Base-by-base conservation (phyloP, 2,329 filamentous ascomycete species). In the Fusarium albosuccineum region DNA sequence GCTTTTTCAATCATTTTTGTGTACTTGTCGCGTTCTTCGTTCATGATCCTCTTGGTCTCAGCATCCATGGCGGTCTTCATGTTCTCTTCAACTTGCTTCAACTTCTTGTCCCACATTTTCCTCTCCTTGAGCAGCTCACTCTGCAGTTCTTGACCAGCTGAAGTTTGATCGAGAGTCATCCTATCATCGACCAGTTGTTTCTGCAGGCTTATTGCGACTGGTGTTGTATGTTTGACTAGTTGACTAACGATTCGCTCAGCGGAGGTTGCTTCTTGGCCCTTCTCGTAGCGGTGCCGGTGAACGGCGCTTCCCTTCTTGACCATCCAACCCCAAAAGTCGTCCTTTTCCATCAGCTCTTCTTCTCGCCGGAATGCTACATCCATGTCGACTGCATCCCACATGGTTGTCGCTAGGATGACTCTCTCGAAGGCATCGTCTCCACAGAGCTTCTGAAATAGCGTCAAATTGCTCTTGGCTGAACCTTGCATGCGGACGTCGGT, bases 271-370 rank as follows among this genome's bases (percentile, higher is more conserved):
- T 33, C 30, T 33, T 33, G 30, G 4, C 45, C 52, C 5, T 10
- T 27, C 1, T 52, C 64, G 7, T 60, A 36, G 3, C 49, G 14
- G 13, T 68, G 56, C 29, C 51, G 50, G 16, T 54, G n/a, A 29
- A 55, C 40, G 4, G 36, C 16, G 30, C 57, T 62, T 3, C 66
- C 63, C 11, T 66, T 45, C 2, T n/a, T 2, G 1, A 64, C 10
- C 63, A 68, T 66, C 54, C 60, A 60, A 5, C 66, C 66, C 66
- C 66, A 68, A 13, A 66, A 66, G 4, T 56, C 60, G 0, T 36
- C 9, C 3, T 54, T 64, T 1, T 59, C 29, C 16, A 37, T 60
- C 5, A 68, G 42, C 30, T 66, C 60, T 26, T 16, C 10, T 13
- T 66, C 60, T 13, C 61, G 27, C 8, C n/a, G 34, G 17, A 22